Percentiles rank a stretch among this genome's conserved stretches.
Evolutionary conservation across 2,329 filamentous ascomycete genomes (phyloP).

Genomic region (Rutstroemia sp.): DNA sequence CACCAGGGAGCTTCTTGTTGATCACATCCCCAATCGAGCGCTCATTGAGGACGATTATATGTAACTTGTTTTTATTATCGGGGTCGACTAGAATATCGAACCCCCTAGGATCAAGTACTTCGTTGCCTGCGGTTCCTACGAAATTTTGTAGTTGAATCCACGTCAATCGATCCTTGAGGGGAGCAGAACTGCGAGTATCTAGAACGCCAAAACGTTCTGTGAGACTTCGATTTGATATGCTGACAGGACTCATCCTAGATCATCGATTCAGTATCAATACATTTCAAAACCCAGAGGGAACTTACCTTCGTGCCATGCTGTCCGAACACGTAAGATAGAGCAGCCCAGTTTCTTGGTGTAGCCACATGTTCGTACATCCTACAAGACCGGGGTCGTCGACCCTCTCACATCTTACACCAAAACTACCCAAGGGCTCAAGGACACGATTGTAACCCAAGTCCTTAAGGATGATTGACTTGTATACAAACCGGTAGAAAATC

Average conservation of each 20-base stretch:
- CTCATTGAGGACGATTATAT: slow-evolving; percentile 31
- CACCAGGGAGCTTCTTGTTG: slow-evolving; percentile 26
- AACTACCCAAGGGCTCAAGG: slow-evolving; percentile 28
- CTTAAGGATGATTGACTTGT: slow-evolving; percentile 25
- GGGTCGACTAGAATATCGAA: slow-evolving; percentile 27
- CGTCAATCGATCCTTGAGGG: slow-evolving; percentile 16
- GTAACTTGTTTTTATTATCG: slow-evolving; percentile 13
- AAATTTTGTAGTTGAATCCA: slow-evolving; percentile 21
- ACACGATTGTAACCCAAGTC: slow-evolving; percentile 28
- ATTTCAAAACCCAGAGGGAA: neutral
- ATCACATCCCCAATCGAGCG: slow-evolving; percentile 25
- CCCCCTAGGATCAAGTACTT: slow-evolving; percentile 28
- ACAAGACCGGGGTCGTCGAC: slow-evolving; percentile 20
- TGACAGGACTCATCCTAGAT: slow-evolving; percentile 18
- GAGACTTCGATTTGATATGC: slow-evolving; percentile 18
- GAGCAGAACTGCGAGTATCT: slow-evolving; percentile 21
- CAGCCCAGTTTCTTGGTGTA: slow-evolving; percentile 23
- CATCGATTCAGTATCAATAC: neutral
- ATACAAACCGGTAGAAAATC: slow-evolving; percentile 27
- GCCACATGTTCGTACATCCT: slow-evolving; percentile 28
- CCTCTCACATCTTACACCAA: slow-evolving; percentile 25
- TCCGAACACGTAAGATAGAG: slow-evolving; percentile 27
- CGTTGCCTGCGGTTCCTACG: slow-evolving; percentile 19
- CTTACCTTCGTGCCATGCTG: slow-evolving; percentile 22
- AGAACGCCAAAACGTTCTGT: slow-evolving; percentile 22